Evolutionary conservation across 768 basidiomycete genomes (phyloP).

Genomic region (Tricholoma sp.): DNA sequence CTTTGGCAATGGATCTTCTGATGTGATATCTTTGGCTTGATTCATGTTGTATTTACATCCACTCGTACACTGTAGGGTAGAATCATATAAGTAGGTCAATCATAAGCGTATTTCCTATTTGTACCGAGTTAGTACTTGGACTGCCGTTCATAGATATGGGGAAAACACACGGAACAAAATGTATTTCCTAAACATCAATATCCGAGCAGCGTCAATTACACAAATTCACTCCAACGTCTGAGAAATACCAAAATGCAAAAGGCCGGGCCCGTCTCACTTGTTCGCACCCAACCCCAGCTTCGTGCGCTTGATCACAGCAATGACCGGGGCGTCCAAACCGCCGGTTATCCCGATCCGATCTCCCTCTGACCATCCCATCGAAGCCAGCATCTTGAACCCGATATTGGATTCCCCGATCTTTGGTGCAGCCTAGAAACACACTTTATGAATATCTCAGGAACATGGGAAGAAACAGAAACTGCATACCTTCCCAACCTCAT

Average conservation of each 20-base stretch:
- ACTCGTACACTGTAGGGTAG: no score
- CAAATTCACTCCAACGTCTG: not conserved
- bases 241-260: not conserved
- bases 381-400: conserved; percentile 81
- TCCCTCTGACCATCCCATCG: conserved; percentile 92
- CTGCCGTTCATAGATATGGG: no score
- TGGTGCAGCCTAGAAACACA: conserved; percentile 55
- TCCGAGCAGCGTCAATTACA: not conserved
- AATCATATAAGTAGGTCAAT: no score
- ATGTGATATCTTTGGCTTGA: no score
- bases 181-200: no score
- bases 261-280: conserved; percentile 14
- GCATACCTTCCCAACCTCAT: conserved; percentile 77
- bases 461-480: conserved; percentile 2
- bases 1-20: no score
- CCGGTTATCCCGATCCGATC: conserved; percentile 61
- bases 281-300: conserved; percentile 80
- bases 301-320: conserved; percentile 81
- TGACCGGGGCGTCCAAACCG: conserved; percentile 72
- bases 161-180: no score
- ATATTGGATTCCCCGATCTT: conserved; percentile 77
- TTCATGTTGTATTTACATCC: no score
- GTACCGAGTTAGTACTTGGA: no score
- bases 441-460: not conserved
- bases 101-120: no score